Conservation (phyloP, 2,329 filamentous ascomycete species). For the Corinectria fuckeliana region DNA sequence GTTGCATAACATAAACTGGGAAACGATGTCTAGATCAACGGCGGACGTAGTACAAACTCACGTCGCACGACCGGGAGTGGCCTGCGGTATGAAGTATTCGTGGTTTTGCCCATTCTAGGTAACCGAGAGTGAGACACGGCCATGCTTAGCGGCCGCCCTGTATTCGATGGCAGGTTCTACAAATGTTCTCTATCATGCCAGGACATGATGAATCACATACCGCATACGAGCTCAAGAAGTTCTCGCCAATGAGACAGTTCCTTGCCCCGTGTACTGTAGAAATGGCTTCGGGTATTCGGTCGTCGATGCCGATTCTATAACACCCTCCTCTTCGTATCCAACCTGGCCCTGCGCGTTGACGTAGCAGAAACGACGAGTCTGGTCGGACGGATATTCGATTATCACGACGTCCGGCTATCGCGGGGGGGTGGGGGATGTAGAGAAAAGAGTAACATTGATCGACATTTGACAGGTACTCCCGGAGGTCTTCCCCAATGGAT, state of each 20-base stretch:
- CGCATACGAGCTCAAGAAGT: neutral
- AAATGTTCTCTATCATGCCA: neutral
- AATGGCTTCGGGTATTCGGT: neutral
- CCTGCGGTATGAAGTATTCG: neutral
- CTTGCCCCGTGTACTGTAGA: neutral
- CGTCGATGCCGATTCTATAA: neutral
- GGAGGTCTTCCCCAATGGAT: constrained; percentile 8
- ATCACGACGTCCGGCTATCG: neutral
- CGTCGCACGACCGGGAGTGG: neutral
- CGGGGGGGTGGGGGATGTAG: neutral
- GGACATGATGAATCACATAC: neutral
- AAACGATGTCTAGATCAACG: neutral
- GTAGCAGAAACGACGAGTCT: neutral
- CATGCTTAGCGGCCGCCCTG: neutral
- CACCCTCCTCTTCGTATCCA: neutral
- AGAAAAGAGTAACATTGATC: constrained; percentile 5
- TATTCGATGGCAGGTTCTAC: neutral
- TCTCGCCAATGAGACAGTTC: neutral
- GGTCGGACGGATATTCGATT: neutral
- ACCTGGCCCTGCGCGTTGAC: neutral
- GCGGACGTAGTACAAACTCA: neutral
- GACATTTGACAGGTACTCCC: constrained; percentile 16
- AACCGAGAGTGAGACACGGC: neutral
- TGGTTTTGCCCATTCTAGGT: no score
- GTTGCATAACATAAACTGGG: constrained; percentile 10